Conservation (phyloP, 768 basidiomycete species). For the Chalciporus chontae region DNA sequence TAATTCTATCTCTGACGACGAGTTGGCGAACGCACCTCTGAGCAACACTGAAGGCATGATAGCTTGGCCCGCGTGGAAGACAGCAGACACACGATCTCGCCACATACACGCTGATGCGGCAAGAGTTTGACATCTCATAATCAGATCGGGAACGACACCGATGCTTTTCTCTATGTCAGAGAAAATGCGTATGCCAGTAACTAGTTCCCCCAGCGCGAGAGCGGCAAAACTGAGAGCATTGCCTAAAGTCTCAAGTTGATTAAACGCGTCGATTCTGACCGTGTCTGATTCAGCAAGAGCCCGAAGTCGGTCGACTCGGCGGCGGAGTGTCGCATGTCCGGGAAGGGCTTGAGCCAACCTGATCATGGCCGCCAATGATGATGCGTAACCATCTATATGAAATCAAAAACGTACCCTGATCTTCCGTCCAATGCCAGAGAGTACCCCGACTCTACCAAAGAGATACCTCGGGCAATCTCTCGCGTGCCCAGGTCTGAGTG, state of each 20-base stretch:
- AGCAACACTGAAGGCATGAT: slow-evolving; percentile 33
- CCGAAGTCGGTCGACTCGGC: slow-evolving; percentile 17
- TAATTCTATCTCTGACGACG: neutral
- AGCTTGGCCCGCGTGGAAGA: slow-evolving; percentile 18
- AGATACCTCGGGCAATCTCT: slow-evolving; percentile 77
- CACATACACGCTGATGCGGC: slow-evolving; percentile 25
- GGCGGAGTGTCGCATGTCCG: slow-evolving; percentile 11
- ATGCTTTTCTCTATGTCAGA: slow-evolving; percentile 28
- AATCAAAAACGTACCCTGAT: slow-evolving; percentile 50
- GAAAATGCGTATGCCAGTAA: slow-evolving; percentile 32
- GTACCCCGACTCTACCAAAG: slow-evolving; percentile 77
- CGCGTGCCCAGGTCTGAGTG: slow-evolving; percentile 82
- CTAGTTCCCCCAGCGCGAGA: slow-evolving; percentile 38
- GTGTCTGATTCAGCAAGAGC: slow-evolving; percentile 20
- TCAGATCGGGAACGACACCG: slow-evolving; percentile 19
- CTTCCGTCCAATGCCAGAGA: slow-evolving; percentile 60
- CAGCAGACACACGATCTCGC: slow-evolving; percentile 25
- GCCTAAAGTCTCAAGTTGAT: slow-evolving; percentile 17
- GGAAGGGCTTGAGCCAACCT: slow-evolving; percentile 22
- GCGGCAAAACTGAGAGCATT: slow-evolving; percentile 14
- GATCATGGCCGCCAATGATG: neutral
- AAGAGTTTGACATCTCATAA: slow-evolving; percentile 26
- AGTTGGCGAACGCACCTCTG: slow-evolving; percentile 29
- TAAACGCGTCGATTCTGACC: slow-evolving; percentile 13
- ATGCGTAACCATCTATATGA: neutral